Conservation (phyloP, 2,329 filamentous ascomycete species). For the Ceratocystis lukuohia region DNA sequence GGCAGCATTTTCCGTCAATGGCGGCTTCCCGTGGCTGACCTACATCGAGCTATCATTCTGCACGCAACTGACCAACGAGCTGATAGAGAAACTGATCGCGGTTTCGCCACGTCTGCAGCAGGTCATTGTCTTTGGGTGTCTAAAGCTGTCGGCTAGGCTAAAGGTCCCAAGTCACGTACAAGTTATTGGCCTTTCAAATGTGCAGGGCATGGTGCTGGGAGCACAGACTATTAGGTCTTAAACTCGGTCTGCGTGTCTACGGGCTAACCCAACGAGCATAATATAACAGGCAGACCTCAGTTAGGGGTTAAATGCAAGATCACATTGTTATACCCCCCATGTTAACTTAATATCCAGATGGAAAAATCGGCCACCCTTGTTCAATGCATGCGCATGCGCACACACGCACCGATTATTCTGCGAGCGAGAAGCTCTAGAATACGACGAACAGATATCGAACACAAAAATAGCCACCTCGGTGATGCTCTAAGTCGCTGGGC, state of each 20-base stretch:
- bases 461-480: too few relatives aligned
- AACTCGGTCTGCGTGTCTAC: not conserved
- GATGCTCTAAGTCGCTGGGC: too few relatives aligned
- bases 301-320: too few relatives aligned
- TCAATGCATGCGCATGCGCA: too few relatives aligned
- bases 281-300: not conserved
- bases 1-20: constrained; percentile 51
- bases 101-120: constrained; percentile 47
- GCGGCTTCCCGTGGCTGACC: constrained; percentile 51
- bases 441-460: too few relatives aligned
- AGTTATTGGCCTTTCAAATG: constrained; percentile 45
- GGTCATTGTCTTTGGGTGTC: constrained; percentile 51
- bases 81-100: constrained; percentile 51
- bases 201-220: constrained; percentile 22
- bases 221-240: not conserved
- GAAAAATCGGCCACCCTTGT: too few relatives aligned
- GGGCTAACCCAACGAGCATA: not conserved
- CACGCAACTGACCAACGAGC: constrained; percentile 50
- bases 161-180: constrained; percentile 42
- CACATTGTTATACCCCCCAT: too few relatives aligned
- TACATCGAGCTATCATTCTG: constrained; percentile 70
- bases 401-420: too few relatives aligned
- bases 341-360: too few relatives aligned
- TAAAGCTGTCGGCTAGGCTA: constrained; percentile 43
- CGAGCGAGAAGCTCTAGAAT: too few relatives aligned